phyloP scores from a whole-genome alignment of 2,329 filamentous ascomycete genomes.

The Colletotrichum somersetense region DNA sequence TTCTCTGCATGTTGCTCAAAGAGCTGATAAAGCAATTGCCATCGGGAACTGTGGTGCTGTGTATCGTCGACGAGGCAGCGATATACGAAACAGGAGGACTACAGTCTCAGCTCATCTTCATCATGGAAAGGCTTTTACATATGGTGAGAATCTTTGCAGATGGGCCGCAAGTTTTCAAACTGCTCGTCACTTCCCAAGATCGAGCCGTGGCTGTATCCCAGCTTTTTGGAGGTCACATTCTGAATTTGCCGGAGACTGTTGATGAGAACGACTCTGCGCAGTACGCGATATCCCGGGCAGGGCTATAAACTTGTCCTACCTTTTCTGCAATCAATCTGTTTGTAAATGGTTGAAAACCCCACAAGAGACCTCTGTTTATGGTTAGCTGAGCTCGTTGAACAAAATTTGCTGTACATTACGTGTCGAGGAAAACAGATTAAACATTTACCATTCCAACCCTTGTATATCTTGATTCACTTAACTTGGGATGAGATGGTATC shows the following conservation, averaged over 20 bases:
- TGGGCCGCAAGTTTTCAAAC: not conserved
- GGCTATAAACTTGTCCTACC: not conserved
- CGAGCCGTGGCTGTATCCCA: not conserved
- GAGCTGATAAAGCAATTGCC: conserved; percentile 14
- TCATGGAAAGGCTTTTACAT: not conserved
- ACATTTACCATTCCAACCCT: not conserved
- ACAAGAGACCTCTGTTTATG: not conserved
- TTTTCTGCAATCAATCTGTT: not conserved
- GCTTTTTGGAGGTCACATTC: not conserved
- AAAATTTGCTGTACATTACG: fast-evolving
- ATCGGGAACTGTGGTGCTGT: not conserved
- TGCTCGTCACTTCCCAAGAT: not conserved
- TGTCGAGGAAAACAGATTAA: not conserved
- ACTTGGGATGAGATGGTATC: not conserved
- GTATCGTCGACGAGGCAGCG: conserved; percentile 6
- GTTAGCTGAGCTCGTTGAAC: not conserved
- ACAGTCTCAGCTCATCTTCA: not conserved
- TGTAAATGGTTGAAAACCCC: fast-evolving
- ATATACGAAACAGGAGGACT: not conserved
- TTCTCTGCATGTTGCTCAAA: not conserved
- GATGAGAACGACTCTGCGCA: not conserved
- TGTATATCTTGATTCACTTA: not conserved
- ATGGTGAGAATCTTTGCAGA: not conserved
- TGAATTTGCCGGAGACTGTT: conserved; percentile 15
- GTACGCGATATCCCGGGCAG: not conserved